These are phyloP conservation scores for Brettanomyces anomalus DNA, from an alignment of 805 yeast species.

Conservation along the genomic window DNA sequence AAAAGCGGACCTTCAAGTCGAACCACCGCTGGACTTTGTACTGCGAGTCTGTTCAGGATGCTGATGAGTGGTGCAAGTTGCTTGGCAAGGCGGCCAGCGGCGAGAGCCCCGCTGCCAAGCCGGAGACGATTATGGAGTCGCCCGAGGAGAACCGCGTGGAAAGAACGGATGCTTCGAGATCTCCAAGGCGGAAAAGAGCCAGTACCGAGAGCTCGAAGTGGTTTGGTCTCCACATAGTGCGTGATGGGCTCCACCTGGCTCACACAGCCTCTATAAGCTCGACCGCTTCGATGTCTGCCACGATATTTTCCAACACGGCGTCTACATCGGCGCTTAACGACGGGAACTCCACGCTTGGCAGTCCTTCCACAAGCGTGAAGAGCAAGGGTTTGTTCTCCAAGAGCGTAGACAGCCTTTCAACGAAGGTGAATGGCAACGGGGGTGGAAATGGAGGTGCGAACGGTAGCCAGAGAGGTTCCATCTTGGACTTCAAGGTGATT, in stretches of 20 bases:
- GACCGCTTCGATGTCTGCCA: background rate
- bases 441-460: too few relatives aligned
- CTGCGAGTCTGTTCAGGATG: constrained; percentile 69
- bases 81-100: constrained; percentile 7
- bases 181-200: background rate
- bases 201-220: background rate
- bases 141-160: background rate
- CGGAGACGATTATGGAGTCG: background rate
- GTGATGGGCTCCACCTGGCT: background rate
- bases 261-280: background rate
- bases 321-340: too few relatives aligned
- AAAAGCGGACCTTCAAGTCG: constrained; percentile 23
- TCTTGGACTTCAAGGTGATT: constrained; percentile 25
- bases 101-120: too few relatives aligned
- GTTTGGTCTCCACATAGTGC: background rate
- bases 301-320: too few relatives aligned
- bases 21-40: constrained; percentile 41
- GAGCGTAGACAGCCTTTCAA: background rate
- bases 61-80: constrained; percentile 18
- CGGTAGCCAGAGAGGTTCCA: too few relatives aligned
- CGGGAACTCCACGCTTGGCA: background rate
- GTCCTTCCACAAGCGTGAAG: background rate
- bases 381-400: background rate
- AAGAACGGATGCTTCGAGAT: background rate
- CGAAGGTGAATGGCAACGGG: background rate